Conservation (phyloP, 129 eudicot genomes). For the Helianthus annuus region DNA sequence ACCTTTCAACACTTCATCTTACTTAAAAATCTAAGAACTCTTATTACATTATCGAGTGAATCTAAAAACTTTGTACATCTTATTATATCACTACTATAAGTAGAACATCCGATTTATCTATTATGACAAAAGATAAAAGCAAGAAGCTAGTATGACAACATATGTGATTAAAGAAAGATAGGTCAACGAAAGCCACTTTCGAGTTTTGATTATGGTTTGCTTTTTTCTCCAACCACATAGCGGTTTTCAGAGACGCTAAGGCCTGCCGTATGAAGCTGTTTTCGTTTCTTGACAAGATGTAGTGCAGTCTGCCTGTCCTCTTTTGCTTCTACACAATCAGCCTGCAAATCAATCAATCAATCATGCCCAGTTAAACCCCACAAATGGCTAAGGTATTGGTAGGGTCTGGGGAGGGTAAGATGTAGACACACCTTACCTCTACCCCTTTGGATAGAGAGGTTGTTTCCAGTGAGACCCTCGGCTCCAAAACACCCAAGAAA, state of each 20-base stretch:
- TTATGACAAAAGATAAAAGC: neutral
- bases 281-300: constrained; percentile 64
- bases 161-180: neutral
- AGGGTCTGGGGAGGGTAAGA: too few species aligned
- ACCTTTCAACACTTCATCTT: too few species aligned
- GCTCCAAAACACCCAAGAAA: too few species aligned
- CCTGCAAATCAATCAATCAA: constrained; percentile 37
- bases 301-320: constrained; percentile 65
- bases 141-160: neutral
- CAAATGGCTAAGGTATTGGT: too few species aligned
- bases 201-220: neutral
- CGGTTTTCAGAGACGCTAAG: constrained; percentile 36
- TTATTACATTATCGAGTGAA: too few species aligned
- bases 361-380: too few species aligned
- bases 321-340: constrained; percentile 59
- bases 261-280: constrained; percentile 61
- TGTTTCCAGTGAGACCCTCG: too few species aligned
- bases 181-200: neutral
- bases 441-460: too few species aligned
- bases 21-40: too few species aligned
- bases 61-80: too few species aligned
- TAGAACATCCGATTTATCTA: neutral
- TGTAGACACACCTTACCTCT: too few species aligned
- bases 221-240: constrained; percentile 45
- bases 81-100: neutral